Conservation (phyloP, 2,329 filamentous ascomycete genomes). For the Parastagonospora avenae region DNA sequence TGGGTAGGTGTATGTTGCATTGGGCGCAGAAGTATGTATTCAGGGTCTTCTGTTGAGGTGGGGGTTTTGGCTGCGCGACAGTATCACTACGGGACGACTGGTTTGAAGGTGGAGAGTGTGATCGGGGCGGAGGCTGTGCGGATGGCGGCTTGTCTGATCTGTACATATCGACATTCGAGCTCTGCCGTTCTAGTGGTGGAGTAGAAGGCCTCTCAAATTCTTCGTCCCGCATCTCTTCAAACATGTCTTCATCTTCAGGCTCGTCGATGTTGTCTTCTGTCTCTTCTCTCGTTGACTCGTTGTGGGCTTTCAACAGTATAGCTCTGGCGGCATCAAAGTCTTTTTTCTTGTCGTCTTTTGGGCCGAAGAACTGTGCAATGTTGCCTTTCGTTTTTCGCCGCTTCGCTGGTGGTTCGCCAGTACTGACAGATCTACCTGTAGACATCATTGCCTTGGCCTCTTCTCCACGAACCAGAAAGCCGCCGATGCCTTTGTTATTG, state of each 20-base stretch:
- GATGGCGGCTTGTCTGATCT: conserved; percentile 36
- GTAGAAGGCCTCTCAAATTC: conserved; percentile 18
- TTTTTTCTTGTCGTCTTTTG: conserved; percentile 34
- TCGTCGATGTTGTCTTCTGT: conserved; percentile 25
- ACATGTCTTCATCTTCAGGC: conserved; percentile 22
- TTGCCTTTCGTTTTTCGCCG: conserved; percentile 40
- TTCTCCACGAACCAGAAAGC: conserved; percentile 75
- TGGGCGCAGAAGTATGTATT: conserved; percentile 63
- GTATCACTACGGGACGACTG: too few species aligned
- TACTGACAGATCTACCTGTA: conserved; percentile 14
- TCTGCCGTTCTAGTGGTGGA: conserved; percentile 10
- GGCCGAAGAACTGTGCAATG: conserved; percentile 45
- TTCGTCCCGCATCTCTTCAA: conserved; percentile 14
- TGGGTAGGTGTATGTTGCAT: conserved; percentile 67
- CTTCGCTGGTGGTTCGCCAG: conserved; percentile 35
- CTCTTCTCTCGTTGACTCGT: conserved; percentile 33
- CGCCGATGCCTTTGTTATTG: conserved; percentile 83
- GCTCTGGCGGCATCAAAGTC: conserved; percentile 42
- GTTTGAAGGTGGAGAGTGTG: conserved; percentile 7
- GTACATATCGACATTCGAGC: conserved; percentile 12
- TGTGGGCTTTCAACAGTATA: conserved; percentile 32
- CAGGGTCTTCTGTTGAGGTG: conserved; percentile 26
- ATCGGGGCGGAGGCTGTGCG: conserved; percentile 30
- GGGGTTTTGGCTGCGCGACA: neutral
- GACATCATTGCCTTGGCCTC: conserved; percentile 57